A percentile compares a stretch with the other conserved stretches of the same genome.
Evolutionary conservation across 1,139 yeast genomes (phyloP).

Genomic region (Pichia sp.): DNA sequence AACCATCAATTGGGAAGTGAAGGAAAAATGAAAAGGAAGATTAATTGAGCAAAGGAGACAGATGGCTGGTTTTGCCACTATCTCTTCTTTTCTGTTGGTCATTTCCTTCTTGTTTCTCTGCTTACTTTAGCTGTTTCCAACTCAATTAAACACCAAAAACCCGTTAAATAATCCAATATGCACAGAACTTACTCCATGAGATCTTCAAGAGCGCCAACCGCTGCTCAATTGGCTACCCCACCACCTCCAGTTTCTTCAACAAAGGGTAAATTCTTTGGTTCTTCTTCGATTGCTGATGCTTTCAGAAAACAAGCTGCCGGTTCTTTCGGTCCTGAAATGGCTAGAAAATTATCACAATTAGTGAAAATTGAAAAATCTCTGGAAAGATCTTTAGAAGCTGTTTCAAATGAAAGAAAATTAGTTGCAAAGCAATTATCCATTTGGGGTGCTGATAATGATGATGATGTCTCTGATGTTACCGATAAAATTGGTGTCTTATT

Average conservation of each 20-base stretch:
- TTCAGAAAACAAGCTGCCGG: slow-evolving; percentile 90
- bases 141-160: background rate
- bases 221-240: slow-evolving; percentile 87
- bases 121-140: background rate
- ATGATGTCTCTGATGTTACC: slow-evolving; percentile 93
- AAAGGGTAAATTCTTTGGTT: slow-evolving; percentile 87
- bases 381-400: slow-evolving; percentile 87
- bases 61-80: background rate
- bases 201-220: slow-evolving; percentile 93
- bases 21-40: background rate
- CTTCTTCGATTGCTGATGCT: slow-evolving; percentile 60
- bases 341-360: slow-evolving; percentile 81
- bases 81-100: background rate
- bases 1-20: background rate
- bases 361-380: slow-evolving; percentile 96
- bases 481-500: slow-evolving; percentile 94
- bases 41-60: background rate
- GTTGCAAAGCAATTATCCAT: slow-evolving; percentile 92
- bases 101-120: background rate
- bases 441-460: slow-evolving; percentile 98
- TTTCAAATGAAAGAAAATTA: slow-evolving; percentile 92
- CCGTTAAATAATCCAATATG: slow-evolving; percentile 42
- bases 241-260: slow-evolving; percentile 93
- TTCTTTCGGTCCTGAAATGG: slow-evolving; percentile 87
- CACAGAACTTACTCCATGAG: slow-evolving; percentile 98